Conservation (phyloP, 192 early-diverging fungal species). For the Neocallimastix lanati region DNA sequence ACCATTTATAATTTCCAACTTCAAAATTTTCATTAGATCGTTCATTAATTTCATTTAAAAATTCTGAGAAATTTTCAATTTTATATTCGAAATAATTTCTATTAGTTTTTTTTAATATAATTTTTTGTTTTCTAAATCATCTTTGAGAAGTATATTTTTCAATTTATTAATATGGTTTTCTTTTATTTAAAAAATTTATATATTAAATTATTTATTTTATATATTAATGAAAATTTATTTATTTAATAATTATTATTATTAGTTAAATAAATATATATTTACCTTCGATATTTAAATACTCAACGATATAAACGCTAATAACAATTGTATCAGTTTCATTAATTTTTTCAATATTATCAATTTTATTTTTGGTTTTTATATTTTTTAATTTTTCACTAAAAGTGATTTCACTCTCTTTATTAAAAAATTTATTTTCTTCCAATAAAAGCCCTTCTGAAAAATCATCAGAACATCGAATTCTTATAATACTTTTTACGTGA, state of each 20-base stretch:
- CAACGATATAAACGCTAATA: background rate
- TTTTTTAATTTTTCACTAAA: background rate
- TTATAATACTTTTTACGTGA: background rate
- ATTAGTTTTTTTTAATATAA: background rate
- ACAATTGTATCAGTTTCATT: background rate
- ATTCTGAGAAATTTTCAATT: background rate
- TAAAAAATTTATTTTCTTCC: background rate
- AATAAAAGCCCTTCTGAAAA: background rate
- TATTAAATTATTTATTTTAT: no score
- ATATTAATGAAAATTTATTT: no score
- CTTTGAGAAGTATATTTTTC: background rate
- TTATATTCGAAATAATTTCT: background rate
- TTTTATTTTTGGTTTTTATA: background rate
- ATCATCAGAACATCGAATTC: background rate
- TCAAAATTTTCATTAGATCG: background rate
- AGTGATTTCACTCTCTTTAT: background rate
- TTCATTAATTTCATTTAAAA: background rate
- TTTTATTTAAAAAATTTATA: background rate
- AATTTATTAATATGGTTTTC: background rate
- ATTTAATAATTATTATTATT: no score
- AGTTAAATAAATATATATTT: no score
- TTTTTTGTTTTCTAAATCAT: background rate
- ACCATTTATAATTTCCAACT: background rate
- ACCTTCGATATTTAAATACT: background rate
- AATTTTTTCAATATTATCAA: background rate